Conservation (phyloP, 73 alveolate genomes). For the Paraurostyla sp. region DNA sequence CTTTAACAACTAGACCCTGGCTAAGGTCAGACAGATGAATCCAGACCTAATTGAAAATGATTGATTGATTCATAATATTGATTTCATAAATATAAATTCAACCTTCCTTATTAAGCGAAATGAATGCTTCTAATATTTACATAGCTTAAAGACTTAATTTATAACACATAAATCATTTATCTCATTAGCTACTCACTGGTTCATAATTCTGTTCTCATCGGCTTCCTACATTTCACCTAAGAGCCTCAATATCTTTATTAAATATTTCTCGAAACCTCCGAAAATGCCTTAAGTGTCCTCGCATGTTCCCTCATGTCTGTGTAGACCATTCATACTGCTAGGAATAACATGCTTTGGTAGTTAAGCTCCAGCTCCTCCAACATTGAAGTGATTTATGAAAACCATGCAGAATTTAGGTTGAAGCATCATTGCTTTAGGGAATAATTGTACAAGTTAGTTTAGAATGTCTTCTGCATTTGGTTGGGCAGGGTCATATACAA, state of each 20-base stretch:
- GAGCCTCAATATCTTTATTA: slow-evolving; percentile 72
- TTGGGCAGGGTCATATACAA: slow-evolving; percentile 81
- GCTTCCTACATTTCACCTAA: slow-evolving; percentile 77
- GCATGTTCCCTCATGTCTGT: slow-evolving; percentile 76
- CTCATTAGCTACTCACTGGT: neutral
- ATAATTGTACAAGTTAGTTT: slow-evolving; percentile 76
- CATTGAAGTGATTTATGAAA: slow-evolving; percentile 67
- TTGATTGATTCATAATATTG: neutral
- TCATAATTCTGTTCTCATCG: slow-evolving; percentile 82
- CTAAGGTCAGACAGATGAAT: slow-evolving; percentile 12
- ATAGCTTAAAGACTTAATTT: neutral
- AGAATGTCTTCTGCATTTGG: slow-evolving; percentile 78
- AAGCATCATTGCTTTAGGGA: slow-evolving; percentile 81
- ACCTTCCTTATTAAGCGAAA: too few relatives aligned
- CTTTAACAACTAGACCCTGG: slow-evolving; percentile 43
- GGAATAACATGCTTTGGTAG: slow-evolving; percentile 54
- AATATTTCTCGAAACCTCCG: slow-evolving; percentile 82
- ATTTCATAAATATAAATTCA: neutral
- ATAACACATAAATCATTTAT: neutral
- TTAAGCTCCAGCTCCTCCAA: slow-evolving; percentile 60
- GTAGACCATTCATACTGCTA: slow-evolving; percentile 73
- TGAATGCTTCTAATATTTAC: too few relatives aligned
- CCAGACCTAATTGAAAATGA: neutral
- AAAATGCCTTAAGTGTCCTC: slow-evolving; percentile 81
- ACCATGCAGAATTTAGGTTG: slow-evolving; percentile 85